Evolutionary conservation across 768 basidiomycete species (phyloP).

Genomic region (Naganishia onofrii): DNA sequence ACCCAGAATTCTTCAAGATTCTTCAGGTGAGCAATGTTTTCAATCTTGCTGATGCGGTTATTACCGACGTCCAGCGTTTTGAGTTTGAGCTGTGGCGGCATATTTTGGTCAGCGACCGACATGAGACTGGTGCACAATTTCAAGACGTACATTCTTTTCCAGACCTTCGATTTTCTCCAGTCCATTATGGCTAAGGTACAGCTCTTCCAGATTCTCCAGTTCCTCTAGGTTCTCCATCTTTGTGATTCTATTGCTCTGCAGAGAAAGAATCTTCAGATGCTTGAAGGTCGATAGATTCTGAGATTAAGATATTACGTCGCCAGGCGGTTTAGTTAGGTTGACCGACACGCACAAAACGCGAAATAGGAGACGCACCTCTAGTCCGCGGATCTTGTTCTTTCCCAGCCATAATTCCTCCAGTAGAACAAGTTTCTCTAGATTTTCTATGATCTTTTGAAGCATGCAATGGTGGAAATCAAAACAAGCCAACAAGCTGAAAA

Average conservation of each 20-base stretch:
- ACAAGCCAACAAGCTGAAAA: neutral
- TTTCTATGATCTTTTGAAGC: conserved; percentile 72
- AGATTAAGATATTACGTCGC: neutral
- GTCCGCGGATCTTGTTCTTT: conserved; percentile 89
- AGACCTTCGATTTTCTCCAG: conserved; percentile 78
- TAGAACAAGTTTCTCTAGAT: conserved; percentile 71
- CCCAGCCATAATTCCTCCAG: conserved; percentile 94
- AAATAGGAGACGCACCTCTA: conserved; percentile 62
- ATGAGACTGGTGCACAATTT: neutral
- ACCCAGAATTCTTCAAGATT: conserved; percentile 94
- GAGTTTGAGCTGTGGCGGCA: conserved; percentile 59
- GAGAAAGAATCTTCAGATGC: conserved; percentile 75
- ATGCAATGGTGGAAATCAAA: conserved; percentile 6
- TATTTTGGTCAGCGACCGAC: neutral
- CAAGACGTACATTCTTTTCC: conserved; percentile 67
- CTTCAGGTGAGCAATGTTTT: conserved; percentile 74
- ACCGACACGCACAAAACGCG: neutral
- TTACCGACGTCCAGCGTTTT: conserved; percentile 82
- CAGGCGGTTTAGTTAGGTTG: neutral
- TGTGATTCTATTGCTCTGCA: conserved; percentile 85
- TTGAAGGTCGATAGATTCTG: conserved; percentile 71
- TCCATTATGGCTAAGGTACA: conserved; percentile 94
- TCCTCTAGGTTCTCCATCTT: conserved; percentile 76
- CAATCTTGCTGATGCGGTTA: conserved; percentile 75
- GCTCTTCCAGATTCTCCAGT: conserved; percentile 72